Conservation (phyloP, 345 rosid genomes). For the Clarkia xantiana region DNA sequence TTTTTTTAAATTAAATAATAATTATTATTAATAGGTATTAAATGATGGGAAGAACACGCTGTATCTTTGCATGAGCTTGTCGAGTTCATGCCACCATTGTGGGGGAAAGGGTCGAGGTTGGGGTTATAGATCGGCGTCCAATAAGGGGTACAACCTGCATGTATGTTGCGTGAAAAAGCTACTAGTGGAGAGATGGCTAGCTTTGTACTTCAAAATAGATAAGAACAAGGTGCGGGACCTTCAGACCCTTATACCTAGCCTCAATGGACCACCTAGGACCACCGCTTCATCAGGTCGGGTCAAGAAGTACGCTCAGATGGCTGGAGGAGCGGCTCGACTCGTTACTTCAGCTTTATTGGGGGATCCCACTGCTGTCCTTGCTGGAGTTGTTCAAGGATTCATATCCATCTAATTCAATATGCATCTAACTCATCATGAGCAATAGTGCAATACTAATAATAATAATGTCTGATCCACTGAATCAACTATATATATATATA, state of each 20-base stretch:
- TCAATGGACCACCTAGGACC: conserved; percentile 9
- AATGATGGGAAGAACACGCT: conserved; percentile 23
- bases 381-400: conserved; percentile 26
- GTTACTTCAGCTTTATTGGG: conserved; percentile 32
- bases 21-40: too few species aligned
- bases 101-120: conserved; percentile 26
- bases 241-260: conserved; percentile 24
- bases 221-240: conserved; percentile 16
- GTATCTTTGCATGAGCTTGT: conserved; percentile 16
- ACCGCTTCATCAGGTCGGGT: conserved; percentile 11
- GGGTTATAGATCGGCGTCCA: conserved; percentile 29
- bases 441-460: too few species aligned
- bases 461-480: too few species aligned
- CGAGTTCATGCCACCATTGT: conserved; percentile 20
- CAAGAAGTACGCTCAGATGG: conserved; percentile 22
- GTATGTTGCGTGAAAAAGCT: conserved; percentile 36
- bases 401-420: conserved; percentile 15
- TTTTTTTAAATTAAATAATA: too few species aligned
- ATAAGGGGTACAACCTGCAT: conserved; percentile 29
- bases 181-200: conserved; percentile 30
- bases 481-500: too few species aligned
- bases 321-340: conserved; percentile 21
- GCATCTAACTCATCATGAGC: too few species aligned
- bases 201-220: conserved; percentile 16
- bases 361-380: conserved; percentile 27